Percentiles rank a stretch among this genome's conserved stretches.
phyloP scores from a whole-genome alignment of 2,329 filamentous ascomycete species.

The Xylaria sp. region DNA sequence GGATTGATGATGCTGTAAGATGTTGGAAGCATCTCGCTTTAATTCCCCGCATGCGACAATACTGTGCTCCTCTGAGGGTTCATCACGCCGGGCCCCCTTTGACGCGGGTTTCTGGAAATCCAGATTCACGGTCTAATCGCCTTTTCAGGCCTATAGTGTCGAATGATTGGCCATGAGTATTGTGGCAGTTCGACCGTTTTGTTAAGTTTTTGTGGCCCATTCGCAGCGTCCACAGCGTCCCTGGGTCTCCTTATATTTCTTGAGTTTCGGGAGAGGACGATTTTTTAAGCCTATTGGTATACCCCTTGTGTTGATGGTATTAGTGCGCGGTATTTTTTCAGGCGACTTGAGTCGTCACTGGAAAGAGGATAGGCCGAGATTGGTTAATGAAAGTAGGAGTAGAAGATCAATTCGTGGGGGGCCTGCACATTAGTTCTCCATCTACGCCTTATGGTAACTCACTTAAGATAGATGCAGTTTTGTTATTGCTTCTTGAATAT shows the following conservation, averaged over 20 bases:
- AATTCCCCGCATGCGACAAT: background rate
- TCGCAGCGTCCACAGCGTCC: background rate
- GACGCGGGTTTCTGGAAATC: background rate
- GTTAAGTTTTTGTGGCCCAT: constrained; percentile 4
- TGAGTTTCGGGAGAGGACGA: constrained; percentile 23
- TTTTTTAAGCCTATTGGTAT: constrained; percentile 44
- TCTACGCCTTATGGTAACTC: constrained; percentile 9
- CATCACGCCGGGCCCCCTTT: background rate
- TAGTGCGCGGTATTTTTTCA: constrained; percentile 23
- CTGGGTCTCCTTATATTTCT: constrained; percentile 19
- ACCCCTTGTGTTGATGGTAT: constrained; percentile 42
- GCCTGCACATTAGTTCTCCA: constrained; percentile 8
- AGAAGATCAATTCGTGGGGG: constrained; percentile 13
- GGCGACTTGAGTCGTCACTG: constrained; percentile 18
- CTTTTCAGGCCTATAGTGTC: background rate
- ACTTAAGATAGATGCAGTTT: constrained; percentile 10
- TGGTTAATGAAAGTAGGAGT: constrained; percentile 12
- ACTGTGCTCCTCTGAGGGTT: background rate
- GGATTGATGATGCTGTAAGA: constrained; percentile 22
- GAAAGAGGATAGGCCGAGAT: constrained; percentile 13
- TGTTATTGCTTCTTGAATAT: constrained; percentile 32
- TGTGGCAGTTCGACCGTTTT: constrained; percentile 9
- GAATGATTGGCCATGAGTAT: constrained; percentile 14
- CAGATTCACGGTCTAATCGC: background rate
- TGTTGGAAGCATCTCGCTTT: background rate